Evolutionary conservation across 2,329 filamentous ascomycete species (phyloP).

Genomic region (Pyrenophora graminea): DNA sequence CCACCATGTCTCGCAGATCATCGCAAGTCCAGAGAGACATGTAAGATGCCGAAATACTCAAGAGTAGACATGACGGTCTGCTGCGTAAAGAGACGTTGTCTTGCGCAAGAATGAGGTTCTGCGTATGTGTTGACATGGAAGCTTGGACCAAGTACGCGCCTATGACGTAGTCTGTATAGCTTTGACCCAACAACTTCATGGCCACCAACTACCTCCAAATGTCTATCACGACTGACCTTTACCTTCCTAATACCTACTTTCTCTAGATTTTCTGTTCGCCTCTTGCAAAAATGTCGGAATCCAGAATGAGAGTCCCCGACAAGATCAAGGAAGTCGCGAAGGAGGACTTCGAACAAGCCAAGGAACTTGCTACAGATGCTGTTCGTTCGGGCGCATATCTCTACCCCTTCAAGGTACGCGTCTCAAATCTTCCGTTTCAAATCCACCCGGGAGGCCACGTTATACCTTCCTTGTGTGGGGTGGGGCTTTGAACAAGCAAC

Average conservation of each 20-base stretch:
- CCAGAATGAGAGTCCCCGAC: slow-evolving; percentile 46
- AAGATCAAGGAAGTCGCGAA: slow-evolving; percentile 62
- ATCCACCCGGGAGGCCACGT: too few relatives aligned
- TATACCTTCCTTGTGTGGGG: too few relatives aligned
- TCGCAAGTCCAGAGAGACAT: not conserved
- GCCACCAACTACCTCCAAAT: not conserved
- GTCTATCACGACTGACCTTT: slow-evolving; percentile 13
- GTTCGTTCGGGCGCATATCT: slow-evolving; percentile 77
- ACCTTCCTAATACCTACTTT: slow-evolving; percentile 7
- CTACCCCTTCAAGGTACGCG: slow-evolving; percentile 74
- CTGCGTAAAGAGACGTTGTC: too few relatives aligned
- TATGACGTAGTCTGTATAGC: slow-evolving; percentile 17
- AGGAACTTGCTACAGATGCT: slow-evolving; percentile 67
- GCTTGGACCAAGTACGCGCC: slow-evolving; percentile 9
- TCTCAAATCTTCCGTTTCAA: not conserved
- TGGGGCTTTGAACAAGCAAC: too few relatives aligned
- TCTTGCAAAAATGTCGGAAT: slow-evolving; percentile 19
- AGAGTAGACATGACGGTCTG: too few relatives aligned
- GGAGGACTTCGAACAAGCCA: slow-evolving; percentile 73
- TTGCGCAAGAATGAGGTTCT: not conserved
- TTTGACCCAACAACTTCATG: slow-evolving; percentile 15
- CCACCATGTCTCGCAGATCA: not conserved
- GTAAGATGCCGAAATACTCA: too few relatives aligned
- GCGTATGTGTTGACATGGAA: not conserved
- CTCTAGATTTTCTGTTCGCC: slow-evolving; percentile 8